Conservation (phyloP, 306 rosid genomes). For the Cucurbita ficifolia region DNA sequence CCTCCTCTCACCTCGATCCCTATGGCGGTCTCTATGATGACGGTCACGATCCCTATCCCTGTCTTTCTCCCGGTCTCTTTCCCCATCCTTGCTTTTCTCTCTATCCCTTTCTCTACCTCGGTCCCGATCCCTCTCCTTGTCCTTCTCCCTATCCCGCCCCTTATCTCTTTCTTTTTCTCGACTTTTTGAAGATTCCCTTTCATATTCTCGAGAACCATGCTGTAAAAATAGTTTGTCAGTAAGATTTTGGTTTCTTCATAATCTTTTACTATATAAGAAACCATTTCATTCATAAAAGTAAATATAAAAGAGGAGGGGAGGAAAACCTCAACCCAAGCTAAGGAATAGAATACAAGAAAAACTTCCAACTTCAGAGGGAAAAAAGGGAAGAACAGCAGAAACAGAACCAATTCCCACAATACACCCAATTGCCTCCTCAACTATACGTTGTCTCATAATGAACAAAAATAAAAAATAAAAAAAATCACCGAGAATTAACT, state of each 20-base stretch:
- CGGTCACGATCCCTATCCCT: constrained; percentile 47
- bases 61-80: constrained; percentile 35
- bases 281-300: background rate
- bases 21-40: constrained; percentile 32
- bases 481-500: background rate
- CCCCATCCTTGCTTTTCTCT: constrained; percentile 21
- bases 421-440: background rate
- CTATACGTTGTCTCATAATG: background rate
- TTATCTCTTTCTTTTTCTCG: constrained; percentile 79
- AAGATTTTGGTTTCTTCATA: background rate
- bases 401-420: background rate
- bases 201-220: constrained; percentile 72
- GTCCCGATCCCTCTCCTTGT: constrained; percentile 22
- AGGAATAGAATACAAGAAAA: background rate
- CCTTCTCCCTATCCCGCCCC: constrained; percentile 39
- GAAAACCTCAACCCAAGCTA: background rate
- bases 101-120: constrained; percentile 10
- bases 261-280: background rate
- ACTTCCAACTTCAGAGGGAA: background rate
- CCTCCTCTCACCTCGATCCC: constrained; percentile 63
- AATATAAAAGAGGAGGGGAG: background rate
- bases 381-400: background rate
- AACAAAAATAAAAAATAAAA: too few species aligned
- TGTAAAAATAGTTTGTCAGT: constrained; percentile 14
- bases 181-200: constrained; percentile 75